Conservation (phyloP, 805 yeast species). For the Kuraishia piskuri region DNA sequence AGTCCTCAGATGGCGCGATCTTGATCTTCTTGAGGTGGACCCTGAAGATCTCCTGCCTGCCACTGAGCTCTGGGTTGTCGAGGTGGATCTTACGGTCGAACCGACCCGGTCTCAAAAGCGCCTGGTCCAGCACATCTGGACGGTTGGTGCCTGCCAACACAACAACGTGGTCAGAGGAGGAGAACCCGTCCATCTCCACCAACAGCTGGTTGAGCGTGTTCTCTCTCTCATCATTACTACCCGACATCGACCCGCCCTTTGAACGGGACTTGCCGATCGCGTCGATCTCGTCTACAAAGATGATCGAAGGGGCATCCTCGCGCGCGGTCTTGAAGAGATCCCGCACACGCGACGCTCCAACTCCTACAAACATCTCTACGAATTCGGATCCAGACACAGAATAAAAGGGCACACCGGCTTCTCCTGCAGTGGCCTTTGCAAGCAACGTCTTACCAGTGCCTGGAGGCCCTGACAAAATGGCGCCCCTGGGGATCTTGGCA, state of each 20-base stretch:
- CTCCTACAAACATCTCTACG: constrained; percentile 97
- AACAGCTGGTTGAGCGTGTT: constrained; percentile 85
- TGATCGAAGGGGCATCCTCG: constrained; percentile 82
- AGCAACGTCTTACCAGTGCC: constrained; percentile 94
- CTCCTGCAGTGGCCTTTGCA: constrained; percentile 96
- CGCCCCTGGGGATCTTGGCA: constrained; percentile 94
- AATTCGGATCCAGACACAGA: constrained; percentile 92
- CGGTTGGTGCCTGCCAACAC: constrained; percentile 94
- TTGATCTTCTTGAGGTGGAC: constrained; percentile 68
- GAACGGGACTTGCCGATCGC: constrained; percentile 87
- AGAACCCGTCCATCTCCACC: constrained; percentile 95
- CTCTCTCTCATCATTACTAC: constrained; percentile 89
- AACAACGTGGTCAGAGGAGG: constrained; percentile 81
- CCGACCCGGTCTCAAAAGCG: constrained; percentile 89
- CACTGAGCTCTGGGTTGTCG: constrained; percentile 83
- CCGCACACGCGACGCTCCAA: constrained; percentile 91
- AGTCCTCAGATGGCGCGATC: constrained; percentile 32
- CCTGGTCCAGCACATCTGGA: constrained; percentile 84
- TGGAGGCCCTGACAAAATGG: constrained; percentile 89
- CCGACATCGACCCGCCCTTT: constrained; percentile 61
- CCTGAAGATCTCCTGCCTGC: constrained; percentile 76
- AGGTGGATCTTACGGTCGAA: constrained; percentile 84
- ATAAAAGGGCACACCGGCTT: constrained; percentile 88
- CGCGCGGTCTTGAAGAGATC: constrained; percentile 87
- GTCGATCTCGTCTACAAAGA: constrained; percentile 91